Percentiles rank a stretch among this genome's conserved stretches.
phyloP scores from a whole-genome alignment of 2,329 filamentous ascomycete species.

The Penicillium sp. region DNA sequence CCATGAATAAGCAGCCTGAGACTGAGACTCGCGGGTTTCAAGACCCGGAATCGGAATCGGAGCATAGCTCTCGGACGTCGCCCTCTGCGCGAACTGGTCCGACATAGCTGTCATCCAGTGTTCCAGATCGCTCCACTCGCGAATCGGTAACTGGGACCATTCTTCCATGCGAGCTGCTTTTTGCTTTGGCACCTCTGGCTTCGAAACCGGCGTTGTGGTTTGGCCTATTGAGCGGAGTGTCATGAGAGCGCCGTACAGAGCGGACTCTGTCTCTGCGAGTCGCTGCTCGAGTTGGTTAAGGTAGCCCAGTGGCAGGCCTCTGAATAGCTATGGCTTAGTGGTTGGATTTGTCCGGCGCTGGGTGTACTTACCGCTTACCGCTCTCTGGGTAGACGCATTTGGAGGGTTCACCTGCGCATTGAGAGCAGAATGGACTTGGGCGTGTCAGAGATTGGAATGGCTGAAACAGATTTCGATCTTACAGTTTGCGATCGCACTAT shows the following conservation, averaged over 20 bases:
- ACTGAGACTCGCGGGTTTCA: not conserved
- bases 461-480: constrained; percentile 1
- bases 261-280: constrained; percentile 24
- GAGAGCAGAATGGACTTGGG: constrained; percentile 22
- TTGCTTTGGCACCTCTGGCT: constrained; percentile 10
- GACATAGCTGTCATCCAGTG: constrained; percentile 19
- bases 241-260: constrained; percentile 22
- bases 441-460: not conserved
- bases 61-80: not conserved
- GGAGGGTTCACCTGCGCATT: constrained; percentile 19
- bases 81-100: constrained; percentile 14
- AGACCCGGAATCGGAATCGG: constrained; percentile 2
- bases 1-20: constrained; percentile 6
- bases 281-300: constrained; percentile 26
- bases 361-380: constrained; percentile 19
- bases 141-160: constrained; percentile 23
- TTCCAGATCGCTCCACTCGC: constrained; percentile 18
- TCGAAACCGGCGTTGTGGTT: constrained; percentile 5
- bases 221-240: constrained; percentile 16
- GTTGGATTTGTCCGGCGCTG: not conserved
- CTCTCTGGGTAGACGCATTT: constrained; percentile 25
- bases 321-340: constrained; percentile 1
- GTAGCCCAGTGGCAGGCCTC: constrained; percentile 25
- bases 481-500: constrained; percentile 27
- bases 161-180: constrained; percentile 25